Base-by-base conservation (phyloP, 2,329 filamentous ascomycete genomes). In the Trematosphaeria pertusa region DNA sequence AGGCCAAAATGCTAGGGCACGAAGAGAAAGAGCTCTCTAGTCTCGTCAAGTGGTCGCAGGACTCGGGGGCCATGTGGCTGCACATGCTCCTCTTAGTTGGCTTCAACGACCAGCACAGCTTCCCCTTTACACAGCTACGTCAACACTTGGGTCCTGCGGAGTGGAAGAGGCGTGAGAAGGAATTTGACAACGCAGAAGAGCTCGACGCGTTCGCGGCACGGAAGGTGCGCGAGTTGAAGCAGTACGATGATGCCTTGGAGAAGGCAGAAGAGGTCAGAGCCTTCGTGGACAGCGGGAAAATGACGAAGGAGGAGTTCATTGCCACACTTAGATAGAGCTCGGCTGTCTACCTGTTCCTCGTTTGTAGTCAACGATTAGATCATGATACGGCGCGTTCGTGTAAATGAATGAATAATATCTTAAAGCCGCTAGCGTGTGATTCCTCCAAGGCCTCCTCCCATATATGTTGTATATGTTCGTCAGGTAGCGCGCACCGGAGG, bases 41-140 rank as follows among this genome's bases (percentile, higher is more conserved):
- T 30, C 62, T 73, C 14, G 53, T 72, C 14, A 66, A 62, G 40
- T 69, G 64, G 63, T 72, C 65, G 0, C 54, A 65, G 49, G 33
- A 51, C 8, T 71, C n/a, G n/a, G n/a, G n/a, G n/a, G n/a, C n/a
- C n/a, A n/a, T n/a, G n/a, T n/a, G n/a, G n/a, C n/a, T n/a, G n/a
- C n/a, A n/a, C n/a, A n/a, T n/a, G n/a, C n/a, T n/a, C n/a, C n/a
- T n/a, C n/a, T n/a, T n/a, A 24, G 20, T 8, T 37, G 34, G 34
- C 18, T 21, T 37, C 15, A 37, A 37, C 34, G 34, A 37, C 20
- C 34, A 21, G 34, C 34, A 14, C 20, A n/a, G n/a, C n/a, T n/a
- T n/a, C n/a, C n/a, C n/a, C n/a, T n/a, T n/a, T n/a, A n/a, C n/a
- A n/a, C n/a, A n/a, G n/a, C n/a, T n/a, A n/a, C n/a, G n/a, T n/a